Evolutionary conservation across 2,329 filamentous ascomycete species (phyloP).

Genomic region (Hypoxylon sp.): DNA sequence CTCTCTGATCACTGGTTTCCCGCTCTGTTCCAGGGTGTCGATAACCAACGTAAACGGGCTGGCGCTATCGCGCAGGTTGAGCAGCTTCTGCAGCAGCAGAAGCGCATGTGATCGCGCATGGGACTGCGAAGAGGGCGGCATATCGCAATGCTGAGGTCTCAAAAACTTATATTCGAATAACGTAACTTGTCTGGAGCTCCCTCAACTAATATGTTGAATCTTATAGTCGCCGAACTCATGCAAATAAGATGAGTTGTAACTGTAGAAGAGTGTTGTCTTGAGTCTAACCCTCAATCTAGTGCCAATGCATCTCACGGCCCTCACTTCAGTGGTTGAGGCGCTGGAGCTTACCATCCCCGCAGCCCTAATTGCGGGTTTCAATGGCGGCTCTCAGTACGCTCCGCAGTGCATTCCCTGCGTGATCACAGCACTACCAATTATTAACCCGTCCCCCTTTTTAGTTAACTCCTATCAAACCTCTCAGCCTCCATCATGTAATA

Average conservation of each 20-base stretch:
- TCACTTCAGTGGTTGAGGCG: slow-evolving; percentile 1
- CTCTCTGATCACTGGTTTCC: slow-evolving; percentile 75
- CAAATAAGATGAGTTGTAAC: too few relatives aligned
- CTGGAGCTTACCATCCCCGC: slow-evolving; percentile 28
- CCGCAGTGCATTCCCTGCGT: slow-evolving; percentile 5
- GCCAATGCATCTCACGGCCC: too few relatives aligned
- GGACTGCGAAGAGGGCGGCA: slow-evolving; percentile 67
- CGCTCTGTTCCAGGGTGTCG: slow-evolving; percentile 86
- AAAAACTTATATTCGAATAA: too few relatives aligned
- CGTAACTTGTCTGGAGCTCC: neutral
- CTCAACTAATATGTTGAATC: neutral
- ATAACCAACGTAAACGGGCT: slow-evolving; percentile 89
- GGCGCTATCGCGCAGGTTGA: slow-evolving; percentile 80
- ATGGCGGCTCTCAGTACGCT: slow-evolving; percentile 24
- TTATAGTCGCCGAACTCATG: neutral
- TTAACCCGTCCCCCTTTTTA: neutral
- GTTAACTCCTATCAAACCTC: too few relatives aligned
- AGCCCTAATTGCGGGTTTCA: slow-evolving; percentile 37
- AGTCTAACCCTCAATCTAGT: too few relatives aligned
- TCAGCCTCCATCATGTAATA: too few relatives aligned
- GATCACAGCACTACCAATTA: neutral
- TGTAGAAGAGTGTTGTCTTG: too few relatives aligned
- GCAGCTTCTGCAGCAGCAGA: slow-evolving; percentile 82
- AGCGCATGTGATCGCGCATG: slow-evolving; percentile 87
- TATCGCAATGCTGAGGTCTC: slow-evolving; percentile 46